Evolutionary conservation across 345 rosid species (phyloP).

Genomic region (Populus davidiana): DNA sequence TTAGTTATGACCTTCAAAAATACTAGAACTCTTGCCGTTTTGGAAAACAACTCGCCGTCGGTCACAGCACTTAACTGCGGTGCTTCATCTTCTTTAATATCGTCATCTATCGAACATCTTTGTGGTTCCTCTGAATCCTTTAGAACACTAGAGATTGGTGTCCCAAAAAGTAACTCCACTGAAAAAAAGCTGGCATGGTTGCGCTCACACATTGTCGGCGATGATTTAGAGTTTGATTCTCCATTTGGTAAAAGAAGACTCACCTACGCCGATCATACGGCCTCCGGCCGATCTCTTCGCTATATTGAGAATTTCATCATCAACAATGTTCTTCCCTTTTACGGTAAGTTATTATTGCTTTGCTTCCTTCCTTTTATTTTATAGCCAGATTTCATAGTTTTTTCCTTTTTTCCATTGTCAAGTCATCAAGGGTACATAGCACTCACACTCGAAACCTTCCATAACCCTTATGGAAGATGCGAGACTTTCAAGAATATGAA

Average conservation of each 20-base stretch:
- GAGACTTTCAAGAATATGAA: no score
- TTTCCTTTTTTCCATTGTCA: neutral
- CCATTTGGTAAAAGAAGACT: conserved; percentile 50
- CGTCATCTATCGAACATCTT: neutral
- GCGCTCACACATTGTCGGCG: conserved; percentile 50
- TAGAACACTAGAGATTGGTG: conserved; percentile 21
- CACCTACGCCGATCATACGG: conserved; percentile 59
- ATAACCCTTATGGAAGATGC: neutral
- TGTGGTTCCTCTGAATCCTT: conserved; percentile 8
- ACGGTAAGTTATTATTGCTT: conserved; percentile 26
- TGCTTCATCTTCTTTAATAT: neutral
- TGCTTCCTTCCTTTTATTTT: no score
- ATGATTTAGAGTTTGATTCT: conserved; percentile 36
- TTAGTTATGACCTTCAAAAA: neutral
- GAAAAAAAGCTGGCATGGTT: conserved; percentile 43
- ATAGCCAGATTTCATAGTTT: neutral
- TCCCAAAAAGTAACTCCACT: conserved; percentile 15
- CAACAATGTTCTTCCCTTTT: conserved; percentile 51
- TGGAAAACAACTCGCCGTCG: neutral
- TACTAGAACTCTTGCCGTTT: neutral
- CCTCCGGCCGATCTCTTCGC: conserved; percentile 50
- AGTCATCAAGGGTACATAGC: neutral
- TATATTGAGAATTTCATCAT: conserved; percentile 48
- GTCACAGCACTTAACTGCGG: neutral
- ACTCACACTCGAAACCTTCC: neutral